phyloP scores from a whole-genome alignment of 768 basidiomycete species.

The Amanita muscaria region DNA sequence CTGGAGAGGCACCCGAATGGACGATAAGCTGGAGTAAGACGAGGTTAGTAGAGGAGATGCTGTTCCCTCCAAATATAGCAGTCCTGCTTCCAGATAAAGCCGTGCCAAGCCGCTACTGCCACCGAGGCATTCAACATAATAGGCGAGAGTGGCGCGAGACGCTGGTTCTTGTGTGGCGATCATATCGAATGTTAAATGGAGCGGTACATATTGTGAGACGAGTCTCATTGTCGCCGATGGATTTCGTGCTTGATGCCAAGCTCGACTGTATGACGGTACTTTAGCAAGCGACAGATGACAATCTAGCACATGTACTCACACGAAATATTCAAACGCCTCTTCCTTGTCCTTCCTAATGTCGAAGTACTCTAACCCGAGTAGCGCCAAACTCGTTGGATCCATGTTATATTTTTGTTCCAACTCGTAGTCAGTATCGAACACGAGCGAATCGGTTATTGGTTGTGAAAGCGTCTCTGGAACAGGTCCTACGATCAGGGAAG shows the following conservation, averaged over 20 bases:
- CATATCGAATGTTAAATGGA: constrained; percentile 35
- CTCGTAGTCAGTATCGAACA: constrained; percentile 42
- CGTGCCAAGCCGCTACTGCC: constrained; percentile 60
- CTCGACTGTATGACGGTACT: constrained; percentile 49
- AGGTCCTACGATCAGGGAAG: constrained; percentile 69
- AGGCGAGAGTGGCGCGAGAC: constrained; percentile 43
- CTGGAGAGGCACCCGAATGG: constrained; percentile 57
- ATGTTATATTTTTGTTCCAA: constrained; percentile 69
- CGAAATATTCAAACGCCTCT: constrained; percentile 74
- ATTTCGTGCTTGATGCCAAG: constrained; percentile 71
- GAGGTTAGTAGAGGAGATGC: constrained; percentile 63
- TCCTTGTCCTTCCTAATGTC: constrained; percentile 71
- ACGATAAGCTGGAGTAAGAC: constrained; percentile 70
- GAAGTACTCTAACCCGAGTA: constrained; percentile 60
- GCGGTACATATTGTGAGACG: constrained; percentile 62
- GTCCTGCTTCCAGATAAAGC: constrained; percentile 70
- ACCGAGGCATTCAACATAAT: constrained; percentile 61
- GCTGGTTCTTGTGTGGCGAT: constrained; percentile 28
- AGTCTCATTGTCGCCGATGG: constrained; percentile 74
- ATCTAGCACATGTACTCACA: constrained; percentile 37
- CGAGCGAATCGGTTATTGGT: constrained; percentile 38
- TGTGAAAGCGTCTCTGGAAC: constrained; percentile 56
- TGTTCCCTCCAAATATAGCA: constrained; percentile 75
- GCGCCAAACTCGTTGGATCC: constrained; percentile 75
- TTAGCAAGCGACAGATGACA: too few species aligned